Percentiles rank a stretch among this genome's conserved stretches.
phyloP scores from a whole-genome alignment of 257 asterid species.

The Scutellaria minor region DNA sequence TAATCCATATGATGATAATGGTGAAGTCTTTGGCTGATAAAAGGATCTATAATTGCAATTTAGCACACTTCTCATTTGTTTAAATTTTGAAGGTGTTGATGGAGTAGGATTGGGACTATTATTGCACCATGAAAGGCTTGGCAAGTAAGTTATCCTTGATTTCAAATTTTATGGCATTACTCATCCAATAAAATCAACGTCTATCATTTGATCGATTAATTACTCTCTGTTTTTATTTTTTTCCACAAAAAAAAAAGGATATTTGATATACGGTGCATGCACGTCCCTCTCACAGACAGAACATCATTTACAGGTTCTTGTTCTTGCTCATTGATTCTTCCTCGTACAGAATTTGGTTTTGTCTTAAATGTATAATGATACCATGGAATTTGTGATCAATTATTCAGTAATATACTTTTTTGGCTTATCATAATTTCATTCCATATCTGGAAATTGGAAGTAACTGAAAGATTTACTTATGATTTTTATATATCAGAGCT shows the following conservation, averaged over 20 bases:
- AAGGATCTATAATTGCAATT: neutral
- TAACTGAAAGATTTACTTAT: too few relatives aligned
- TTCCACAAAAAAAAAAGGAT: conserved; percentile 41
- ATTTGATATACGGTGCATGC: conserved; percentile 87
- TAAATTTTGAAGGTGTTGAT: conserved; percentile 51
- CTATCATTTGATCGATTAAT: too few relatives aligned
- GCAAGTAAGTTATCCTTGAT: conserved; percentile 48
- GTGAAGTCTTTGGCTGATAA: neutral
- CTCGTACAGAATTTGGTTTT: neutral
- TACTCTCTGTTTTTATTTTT: neutral
- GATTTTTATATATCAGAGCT: conserved; percentile 44
- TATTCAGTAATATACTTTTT: too few relatives aligned
- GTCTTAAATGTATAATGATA: neutral
- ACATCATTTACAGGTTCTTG: conserved; percentile 66
- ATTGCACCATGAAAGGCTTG: conserved; percentile 61
- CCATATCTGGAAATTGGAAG: too few relatives aligned
- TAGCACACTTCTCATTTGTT: neutral
- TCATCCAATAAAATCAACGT: too few relatives aligned
- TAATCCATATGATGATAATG: too few relatives aligned
- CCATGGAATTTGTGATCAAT: too few relatives aligned
- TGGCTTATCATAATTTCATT: too few relatives aligned
- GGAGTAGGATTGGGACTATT: conserved; percentile 80
- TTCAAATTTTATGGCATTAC: too few relatives aligned
- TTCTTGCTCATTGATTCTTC: neutral
- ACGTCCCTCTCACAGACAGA: conserved; percentile 71